Evolutionary conservation across 345 rosid species (phyloP), one percentile per base, ranked within the genome.

Genomic region (Eucalyptus cladocalyx): DNA sequence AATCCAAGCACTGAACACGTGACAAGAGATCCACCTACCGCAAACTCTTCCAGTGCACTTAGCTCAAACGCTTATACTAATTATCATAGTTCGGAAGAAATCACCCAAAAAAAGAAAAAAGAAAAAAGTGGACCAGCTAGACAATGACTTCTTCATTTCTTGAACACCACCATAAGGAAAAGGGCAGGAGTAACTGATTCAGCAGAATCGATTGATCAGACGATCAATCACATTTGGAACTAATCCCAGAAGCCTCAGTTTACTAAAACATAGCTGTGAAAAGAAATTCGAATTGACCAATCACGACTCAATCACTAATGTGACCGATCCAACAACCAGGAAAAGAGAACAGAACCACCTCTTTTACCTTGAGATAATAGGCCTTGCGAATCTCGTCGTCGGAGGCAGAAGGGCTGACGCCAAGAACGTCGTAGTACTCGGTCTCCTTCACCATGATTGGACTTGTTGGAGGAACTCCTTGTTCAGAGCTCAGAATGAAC

Each of bases 341-440:
- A 80, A 58, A 40, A 80, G 48, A 18, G 32, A 42, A 51, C 32
- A 32, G 72, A 37, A 76, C 30, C 0, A 9, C 85, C 85, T 23
- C 7, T 30, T 11, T 37, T 37, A 95, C 97, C 98, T 96, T 95
- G n/a, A 95, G 93, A 91, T 94, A 96, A 69, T 95, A 96, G 88
- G 96, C 95, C 89, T 92, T 96, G 76, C 97, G 97, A 93, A 95
- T 96, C 89, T 94, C 96, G n/a, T 92, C 94, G 62, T 94, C 97
- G 1, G 97, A 95, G 90, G 95, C 97, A 13, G 93, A 92, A 56
- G 95, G 93, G 87, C 14, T 56, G 16, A 95, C 92, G 28, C 95
- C 95, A 45, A 96, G 97, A 94, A 96, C 94, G 80, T 96, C 95
- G 88, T 96, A 96, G 89, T 89, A 96, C 92, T 96, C 95, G 16